Base-by-base conservation (phyloP, 108 stramenopile genomes). In the Licmophora abbreviata region DNA sequence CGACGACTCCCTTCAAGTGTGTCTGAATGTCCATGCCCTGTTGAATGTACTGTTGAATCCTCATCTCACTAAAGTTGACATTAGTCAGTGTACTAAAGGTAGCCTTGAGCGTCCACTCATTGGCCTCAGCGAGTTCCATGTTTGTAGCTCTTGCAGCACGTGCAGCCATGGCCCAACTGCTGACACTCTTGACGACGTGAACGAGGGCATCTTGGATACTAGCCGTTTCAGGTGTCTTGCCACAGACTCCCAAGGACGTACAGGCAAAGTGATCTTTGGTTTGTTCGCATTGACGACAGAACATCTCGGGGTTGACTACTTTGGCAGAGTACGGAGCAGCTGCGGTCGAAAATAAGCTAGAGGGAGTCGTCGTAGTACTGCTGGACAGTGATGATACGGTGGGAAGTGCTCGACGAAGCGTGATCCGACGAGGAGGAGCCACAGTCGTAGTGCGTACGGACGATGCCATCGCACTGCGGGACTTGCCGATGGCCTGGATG, bases 211-310 rank as follows among this genome's bases (percentile, higher is more conserved):
- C 84, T 68, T 85, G 84, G 44, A 73, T 50, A 0, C 77, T 71
- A 31, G 64, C 27, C 37, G 73, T 75, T 44, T 76, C 79, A 28
- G 70, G 29, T 22, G 70, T 74, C 59, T 85, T 85, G 22, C 84
- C 84, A 35, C 84, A 81, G 4, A 79, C 63, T 30, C 84, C 84
- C 9, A 80, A 63, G 0, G 77, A 68, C n/a, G 76, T 73, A 49
- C 84, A 85, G 8, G 79, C 84, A 37, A 64, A 30, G 48, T 81
- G 79, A 58, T 85, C 77, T 32, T 61, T 52, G 18, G 85, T 81
- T 54, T 86, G 85, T 61, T 86, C 85, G 49, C 85, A 86, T 66
- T 86, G 85, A 47, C 80, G 75, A 61, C 85, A 86, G 53, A 86
- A 74, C 85, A 86, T 86, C 58, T 64, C 77, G 25, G 79, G 66